Evolutionary conservation across 306 rosid genomes (phyloP), one percentile per base, ranked within the genome.

Genomic region (Castanea sativa): DNA sequence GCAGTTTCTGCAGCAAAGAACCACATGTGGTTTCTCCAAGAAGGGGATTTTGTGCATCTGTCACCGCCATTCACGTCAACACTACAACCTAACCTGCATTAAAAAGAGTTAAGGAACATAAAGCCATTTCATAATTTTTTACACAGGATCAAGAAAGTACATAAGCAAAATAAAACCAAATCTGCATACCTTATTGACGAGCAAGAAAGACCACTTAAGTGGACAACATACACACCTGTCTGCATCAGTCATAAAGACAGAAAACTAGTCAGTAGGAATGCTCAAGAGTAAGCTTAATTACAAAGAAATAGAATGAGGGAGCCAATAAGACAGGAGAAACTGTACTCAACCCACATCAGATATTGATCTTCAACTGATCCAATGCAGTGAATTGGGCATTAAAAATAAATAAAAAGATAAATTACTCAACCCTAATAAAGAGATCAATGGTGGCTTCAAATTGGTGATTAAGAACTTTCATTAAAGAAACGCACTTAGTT

Each of bases 1-100:
- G 98, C 33, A 95, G 87, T 84, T 95, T 95, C 86, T 93, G 92
- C 81, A 95, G 84, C 70, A 95, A 89, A 51, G 99, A 93, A 82
- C 97, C 92, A 23, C 99, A 95, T 2, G 96, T 90, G 67, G 83
- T 83, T 75, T 89, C 98, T 82, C 95, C 99, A 73, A 87, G 75
- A 71, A 86, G 89, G 59, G 97, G 96, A 63, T 84, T 91, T 77
- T 90, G 89, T 25, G 89, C 80, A 79, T 95, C 97, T 5, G 89
- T 83, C 70, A 91, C 91, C 4, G 96, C 98, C 99, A 95, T 95
- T 85, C 74, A 69, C 71, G 75, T 73, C 63, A 63, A 81, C 55
- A 69, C 75, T 60, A 45, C 85, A 78, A 86, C 63, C 85, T 74
- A 80, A 71, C 81, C 94, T 90, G 93, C 85, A 86, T 15, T 74